Conservation (phyloP, 2,329 filamentous ascomycete species). For the Penicillium decumbens region DNA sequence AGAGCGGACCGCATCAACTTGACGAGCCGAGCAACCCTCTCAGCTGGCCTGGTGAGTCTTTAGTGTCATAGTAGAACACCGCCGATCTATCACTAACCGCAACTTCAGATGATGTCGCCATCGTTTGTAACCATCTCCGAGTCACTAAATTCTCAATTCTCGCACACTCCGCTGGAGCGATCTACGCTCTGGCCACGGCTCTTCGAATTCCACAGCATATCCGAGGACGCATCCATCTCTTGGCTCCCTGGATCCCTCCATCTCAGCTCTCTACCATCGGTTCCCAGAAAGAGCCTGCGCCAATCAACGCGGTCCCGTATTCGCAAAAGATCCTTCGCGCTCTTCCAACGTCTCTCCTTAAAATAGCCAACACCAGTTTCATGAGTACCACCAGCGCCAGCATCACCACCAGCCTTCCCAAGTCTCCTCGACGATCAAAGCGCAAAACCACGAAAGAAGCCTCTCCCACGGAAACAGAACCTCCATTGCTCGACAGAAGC, state of each 20-base stretch:
- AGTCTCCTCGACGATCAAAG: conserved; percentile 58
- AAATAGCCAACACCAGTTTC: conserved; percentile 91
- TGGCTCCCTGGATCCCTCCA: conserved; percentile 88
- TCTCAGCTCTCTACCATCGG: conserved; percentile 82
- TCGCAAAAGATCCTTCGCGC: conserved; percentile 87
- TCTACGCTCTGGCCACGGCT: conserved; percentile 92
- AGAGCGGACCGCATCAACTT: conserved; percentile 71
- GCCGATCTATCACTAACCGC: background rate
- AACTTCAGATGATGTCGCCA: conserved; percentile 69
- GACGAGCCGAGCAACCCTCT: conserved; percentile 81
- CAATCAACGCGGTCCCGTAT: conserved; percentile 80
- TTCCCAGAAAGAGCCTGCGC: conserved; percentile 67
- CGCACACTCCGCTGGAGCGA: conserved; percentile 94
- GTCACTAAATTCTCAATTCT: conserved; percentile 96
- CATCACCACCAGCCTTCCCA: conserved; percentile 72
- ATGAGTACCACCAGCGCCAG: conserved; percentile 87
- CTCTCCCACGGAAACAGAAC: conserved; percentile 38
- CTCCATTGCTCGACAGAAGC: conserved; percentile 49
- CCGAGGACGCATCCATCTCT: conserved; percentile 83
- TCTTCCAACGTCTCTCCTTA: conserved; percentile 82
- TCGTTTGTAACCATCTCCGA: conserved; percentile 85
- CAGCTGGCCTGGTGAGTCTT: conserved; percentile 77
- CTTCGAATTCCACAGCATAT: conserved; percentile 95
- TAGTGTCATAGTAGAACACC: background rate
- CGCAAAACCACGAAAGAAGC: conserved; percentile 48